Evolutionary conservation across 768 basidiomycete species (phyloP), one percentile per base, ranked within the genome.

Genomic region (Amanita phalloides): DNA sequence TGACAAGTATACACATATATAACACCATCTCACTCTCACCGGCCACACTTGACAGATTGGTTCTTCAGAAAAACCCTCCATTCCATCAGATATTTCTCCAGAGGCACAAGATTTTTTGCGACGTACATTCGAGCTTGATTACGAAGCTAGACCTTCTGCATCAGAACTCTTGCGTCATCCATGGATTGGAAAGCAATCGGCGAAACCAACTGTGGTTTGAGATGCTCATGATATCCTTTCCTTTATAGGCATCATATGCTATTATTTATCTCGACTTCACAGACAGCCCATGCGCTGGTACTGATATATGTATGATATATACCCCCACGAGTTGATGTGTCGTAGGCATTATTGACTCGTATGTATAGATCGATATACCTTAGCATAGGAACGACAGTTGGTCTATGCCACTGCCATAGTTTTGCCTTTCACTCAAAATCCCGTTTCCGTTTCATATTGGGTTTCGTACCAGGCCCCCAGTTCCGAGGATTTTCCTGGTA

Each of bases 401-500:
- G 48, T 44, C 28, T 20, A 6, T 42, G 39, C 32, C 41, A 20
- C 32, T 33, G 17, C 23, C 25, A 32, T 41, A 38, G 36, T 28
- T 20, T 13, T 23, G 32, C 20, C 42, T 13, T 35, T 52, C 41
- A 43, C 25, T 50, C 49, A 2, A 21, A 25, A 36, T 42, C 59
- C 9, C 73, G 64, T 57, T 76, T 78, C 45, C 74, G 65, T 62
- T 77, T 71, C 68, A 21, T 57, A 9, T 61, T 53, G 3, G 86
- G 85, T 60, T 75, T 84, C 49, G 76, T 74, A 13, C 79, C 87
- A 0, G 95, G 96, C 0, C 95, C 95, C 96, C 96, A 99, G 63
- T 96, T 76, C 2, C 81, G 75, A n/a, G 95, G 96, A 61, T 96
- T 97, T 55, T 81, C 78, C 64, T 95, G 92, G 66, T 94, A 96